phyloP scores from a whole-genome alignment of 495 filamentous ascomycete genomes.

The Xylaria intraflava region DNA sequence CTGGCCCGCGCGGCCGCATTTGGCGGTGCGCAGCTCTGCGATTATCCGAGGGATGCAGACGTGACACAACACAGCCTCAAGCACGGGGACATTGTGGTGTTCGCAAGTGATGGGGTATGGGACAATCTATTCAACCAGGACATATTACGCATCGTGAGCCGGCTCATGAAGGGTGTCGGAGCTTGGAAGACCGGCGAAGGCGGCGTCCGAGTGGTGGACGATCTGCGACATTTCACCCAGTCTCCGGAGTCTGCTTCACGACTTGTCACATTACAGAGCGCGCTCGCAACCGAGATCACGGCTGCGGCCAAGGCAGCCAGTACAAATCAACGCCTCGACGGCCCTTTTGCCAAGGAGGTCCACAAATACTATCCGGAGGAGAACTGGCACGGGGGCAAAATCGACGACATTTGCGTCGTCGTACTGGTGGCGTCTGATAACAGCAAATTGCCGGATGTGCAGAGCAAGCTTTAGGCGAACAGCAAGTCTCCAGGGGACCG shows the following conservation, averaged over 20 bases:
- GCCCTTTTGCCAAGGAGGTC: slow-evolving; percentile 91
- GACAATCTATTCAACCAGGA: slow-evolving; percentile 93
- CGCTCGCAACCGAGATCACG: slow-evolving; percentile 71
- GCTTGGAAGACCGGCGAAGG: slow-evolving; percentile 63
- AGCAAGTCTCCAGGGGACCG: neutral
- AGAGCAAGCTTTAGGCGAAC: slow-evolving; percentile 33
- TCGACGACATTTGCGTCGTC: slow-evolving; percentile 84
- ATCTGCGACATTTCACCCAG: slow-evolving; percentile 46
- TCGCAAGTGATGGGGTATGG: slow-evolving; percentile 93
- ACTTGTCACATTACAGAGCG: slow-evolving; percentile 56
- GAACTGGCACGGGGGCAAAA: slow-evolving; percentile 77
- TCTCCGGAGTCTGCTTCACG: slow-evolving; percentile 26
- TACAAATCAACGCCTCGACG: slow-evolving; percentile 66
- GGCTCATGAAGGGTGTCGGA: slow-evolving; percentile 60
- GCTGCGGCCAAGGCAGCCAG: slow-evolving; percentile 79
- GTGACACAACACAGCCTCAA: slow-evolving; percentile 66
- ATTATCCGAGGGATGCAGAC: slow-evolving; percentile 78
- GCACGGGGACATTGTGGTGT: slow-evolving; percentile 85
- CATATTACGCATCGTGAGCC: slow-evolving; percentile 69
- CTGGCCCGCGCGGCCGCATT: slow-evolving; percentile 68
- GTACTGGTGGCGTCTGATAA: slow-evolving; percentile 63
- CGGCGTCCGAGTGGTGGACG: slow-evolving; percentile 52
- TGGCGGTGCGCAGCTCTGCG: slow-evolving; percentile 71
- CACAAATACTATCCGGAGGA: slow-evolving; percentile 79
- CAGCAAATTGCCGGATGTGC: slow-evolving; percentile 21